A percentile compares a stretch with the other conserved stretches of the same genome.
These are phyloP conservation scores for Linnemannia zychae DNA, from an alignment of 192 early-diverging fungal species.

Conservation along the genomic window DNA sequence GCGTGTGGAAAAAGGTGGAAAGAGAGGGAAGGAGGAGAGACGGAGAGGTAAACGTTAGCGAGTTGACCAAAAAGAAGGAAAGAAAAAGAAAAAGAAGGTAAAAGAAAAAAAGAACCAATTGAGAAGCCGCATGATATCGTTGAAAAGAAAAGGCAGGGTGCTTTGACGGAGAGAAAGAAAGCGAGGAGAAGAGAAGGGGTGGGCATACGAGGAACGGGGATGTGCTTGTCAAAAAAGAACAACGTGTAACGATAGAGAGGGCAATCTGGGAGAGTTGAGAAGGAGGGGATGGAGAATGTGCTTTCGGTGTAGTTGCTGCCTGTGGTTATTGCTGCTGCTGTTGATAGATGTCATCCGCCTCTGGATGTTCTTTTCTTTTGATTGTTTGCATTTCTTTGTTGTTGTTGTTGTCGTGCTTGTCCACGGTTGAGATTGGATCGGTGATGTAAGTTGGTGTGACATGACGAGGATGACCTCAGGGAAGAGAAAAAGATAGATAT, in stretches of 20 bases:
- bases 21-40: not conserved
- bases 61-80: not conserved
- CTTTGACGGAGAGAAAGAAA: not conserved
- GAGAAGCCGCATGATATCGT: not conserved
- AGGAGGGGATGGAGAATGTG: constrained; percentile 9
- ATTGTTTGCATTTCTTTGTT: no score
- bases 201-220: not conserved
- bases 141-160: not conserved
- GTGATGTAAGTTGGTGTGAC: not conserved
- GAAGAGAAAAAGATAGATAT: not conserved
- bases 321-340: not conserved
- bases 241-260: constrained; percentile 2
- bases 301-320: constrained; percentile 1
- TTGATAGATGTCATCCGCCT: not conserved
- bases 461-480: not conserved
- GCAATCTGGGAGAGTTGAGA: not conserved
- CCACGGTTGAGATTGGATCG: not conserved
- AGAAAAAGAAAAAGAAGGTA: not conserved
- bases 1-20: not conserved
- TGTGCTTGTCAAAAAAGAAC: not conserved
- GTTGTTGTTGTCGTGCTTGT: not conserved
- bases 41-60: not conserved
- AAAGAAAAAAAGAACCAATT: not conserved
- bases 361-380: no score
- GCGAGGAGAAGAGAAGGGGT: not conserved